These are phyloP conservation scores for Penicillium fuscoglaucum DNA, from an alignment of 2,329 filamentous ascomycete genomes.

Conservation along the genomic window DNA sequence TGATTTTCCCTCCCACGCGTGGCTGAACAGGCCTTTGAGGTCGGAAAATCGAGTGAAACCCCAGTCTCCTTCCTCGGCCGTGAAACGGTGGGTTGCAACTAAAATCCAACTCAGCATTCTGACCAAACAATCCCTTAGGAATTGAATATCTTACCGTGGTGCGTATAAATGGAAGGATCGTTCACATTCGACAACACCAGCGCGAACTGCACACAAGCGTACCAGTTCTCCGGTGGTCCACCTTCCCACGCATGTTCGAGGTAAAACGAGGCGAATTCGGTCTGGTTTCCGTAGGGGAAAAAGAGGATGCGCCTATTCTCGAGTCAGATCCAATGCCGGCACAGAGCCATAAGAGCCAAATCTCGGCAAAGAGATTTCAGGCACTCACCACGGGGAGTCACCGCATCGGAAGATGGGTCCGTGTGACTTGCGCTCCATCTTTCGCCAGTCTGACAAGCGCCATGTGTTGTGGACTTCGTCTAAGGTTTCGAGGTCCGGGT, in stretches of 20 bases:
- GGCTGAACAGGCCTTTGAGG: conserved; percentile 77
- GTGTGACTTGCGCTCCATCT: conserved; percentile 75
- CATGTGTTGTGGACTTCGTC: conserved; percentile 78
- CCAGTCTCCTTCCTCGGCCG: conserved; percentile 95
- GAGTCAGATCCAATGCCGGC: conserved; percentile 25
- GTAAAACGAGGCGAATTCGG: conserved; percentile 91
- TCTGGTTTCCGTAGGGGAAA: conserved; percentile 93
- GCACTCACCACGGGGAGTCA: conserved; percentile 76
- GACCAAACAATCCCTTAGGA: neutral
- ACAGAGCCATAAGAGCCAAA: neutral
- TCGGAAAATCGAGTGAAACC: conserved; percentile 97
- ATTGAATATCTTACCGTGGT: conserved; percentile 59
- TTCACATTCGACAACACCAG: conserved; percentile 92
- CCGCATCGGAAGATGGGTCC: conserved; percentile 85
- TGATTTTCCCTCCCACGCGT: conserved; percentile 68
- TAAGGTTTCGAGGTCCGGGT: conserved; percentile 77
- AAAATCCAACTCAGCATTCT: conserved; percentile 5
- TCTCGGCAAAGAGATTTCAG: conserved; percentile 9
- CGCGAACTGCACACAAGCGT: conserved; percentile 92
- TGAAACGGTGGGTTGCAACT: conserved; percentile 91
- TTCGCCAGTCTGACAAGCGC: conserved; percentile 82
- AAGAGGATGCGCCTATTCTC: conserved; percentile 78
- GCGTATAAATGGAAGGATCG: conserved; percentile 77
- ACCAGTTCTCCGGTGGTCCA: conserved; percentile 86
- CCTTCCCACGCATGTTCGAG: conserved; percentile 86